Conservation (phyloP, 2,329 filamentous ascomycete genomes). For the Fusarium setosum region DNA sequence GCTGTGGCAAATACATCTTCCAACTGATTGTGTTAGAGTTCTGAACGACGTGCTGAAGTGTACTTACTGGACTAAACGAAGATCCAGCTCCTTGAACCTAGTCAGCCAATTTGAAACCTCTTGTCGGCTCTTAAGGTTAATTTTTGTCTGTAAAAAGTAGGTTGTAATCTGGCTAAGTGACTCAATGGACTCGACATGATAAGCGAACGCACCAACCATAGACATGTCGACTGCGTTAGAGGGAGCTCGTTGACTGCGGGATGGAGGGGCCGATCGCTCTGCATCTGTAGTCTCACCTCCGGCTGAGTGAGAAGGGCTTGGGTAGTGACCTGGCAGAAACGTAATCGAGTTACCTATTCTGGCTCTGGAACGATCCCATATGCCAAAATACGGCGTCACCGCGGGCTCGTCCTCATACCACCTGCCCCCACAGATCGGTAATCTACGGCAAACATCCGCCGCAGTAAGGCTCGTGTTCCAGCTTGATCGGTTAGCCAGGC, state of each 20-base stretch:
- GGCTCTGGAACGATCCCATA: conserved; percentile 54
- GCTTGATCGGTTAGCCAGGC: neutral
- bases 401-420: conserved; percentile 53
- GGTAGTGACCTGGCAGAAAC: conserved; percentile 46
- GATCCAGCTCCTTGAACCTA: conserved; percentile 58
- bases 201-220: conserved; percentile 57
- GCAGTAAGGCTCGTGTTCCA: conserved; percentile 14
- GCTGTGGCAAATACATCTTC: conserved; percentile 57
- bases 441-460: conserved; percentile 41
- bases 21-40: conserved; percentile 37
- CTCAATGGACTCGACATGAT: conserved; percentile 58
- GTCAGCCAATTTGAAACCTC: conserved; percentile 54
- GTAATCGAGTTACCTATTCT: conserved; percentile 51
- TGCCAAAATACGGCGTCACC: conserved; percentile 54
- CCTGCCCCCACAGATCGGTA: conserved; percentile 50
- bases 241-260: neutral
- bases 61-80: conserved; percentile 53
- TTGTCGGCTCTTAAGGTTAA: conserved; percentile 51
- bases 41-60: neutral
- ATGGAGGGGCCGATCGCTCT: neutral
- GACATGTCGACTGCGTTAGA: conserved; percentile 42
- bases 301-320: neutral
- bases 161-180: conserved; percentile 56
- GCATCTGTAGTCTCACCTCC: neutral
- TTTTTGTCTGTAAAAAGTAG: conserved; percentile 56